Percentiles rank a stretch among this genome's conserved stretches.
phyloP scores from a whole-genome alignment of 2,329 filamentous ascomycete species.

The Diplodia sapinea region DNA sequence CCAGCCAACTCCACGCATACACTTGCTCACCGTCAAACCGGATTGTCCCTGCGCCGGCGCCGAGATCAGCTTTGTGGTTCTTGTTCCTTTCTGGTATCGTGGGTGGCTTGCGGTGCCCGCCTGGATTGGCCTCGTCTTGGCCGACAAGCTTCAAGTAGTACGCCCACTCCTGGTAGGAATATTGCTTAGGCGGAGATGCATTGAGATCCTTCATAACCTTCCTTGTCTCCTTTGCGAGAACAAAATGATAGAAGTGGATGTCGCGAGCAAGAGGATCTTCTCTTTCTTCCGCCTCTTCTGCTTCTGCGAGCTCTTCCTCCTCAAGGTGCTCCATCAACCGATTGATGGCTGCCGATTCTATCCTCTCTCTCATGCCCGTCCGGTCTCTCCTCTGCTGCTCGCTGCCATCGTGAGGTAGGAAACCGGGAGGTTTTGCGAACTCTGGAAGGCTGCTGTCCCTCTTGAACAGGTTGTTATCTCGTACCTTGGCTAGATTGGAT shows the following conservation, averaged over 20 bases:
- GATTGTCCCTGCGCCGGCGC: conserved; percentile 34
- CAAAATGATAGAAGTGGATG: conserved; percentile 58
- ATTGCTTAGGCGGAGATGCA: conserved; percentile 47
- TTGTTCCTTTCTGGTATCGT: conserved; percentile 34
- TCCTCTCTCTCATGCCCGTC: conserved; percentile 30
- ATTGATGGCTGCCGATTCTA: background rate
- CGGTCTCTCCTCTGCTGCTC: conserved; percentile 33
- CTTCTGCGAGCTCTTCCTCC: conserved; percentile 48
- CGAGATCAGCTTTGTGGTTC: background rate
- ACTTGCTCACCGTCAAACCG: conserved; percentile 36
- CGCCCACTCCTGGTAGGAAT: conserved; percentile 49
- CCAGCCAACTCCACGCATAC: conserved; percentile 80
- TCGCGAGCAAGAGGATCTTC: conserved; percentile 55
- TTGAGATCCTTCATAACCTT: conserved; percentile 52
- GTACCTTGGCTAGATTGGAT: conserved; percentile 39
- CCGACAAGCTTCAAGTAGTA: conserved; percentile 48
- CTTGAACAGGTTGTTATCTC: conserved; percentile 9
- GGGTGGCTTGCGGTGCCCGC: conserved; percentile 44
- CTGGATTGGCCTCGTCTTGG: conserved; percentile 49
- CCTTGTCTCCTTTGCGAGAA: conserved; percentile 54
- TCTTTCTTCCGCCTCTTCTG: conserved; percentile 48
- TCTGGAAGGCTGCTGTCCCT: conserved; percentile 9
- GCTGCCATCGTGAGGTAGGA: background rate
- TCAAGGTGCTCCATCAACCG: conserved; percentile 20
- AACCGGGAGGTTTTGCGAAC: conserved; percentile 12